Conservation (phyloP, 805 yeast species). For the Peterozyma toletana region DNA sequence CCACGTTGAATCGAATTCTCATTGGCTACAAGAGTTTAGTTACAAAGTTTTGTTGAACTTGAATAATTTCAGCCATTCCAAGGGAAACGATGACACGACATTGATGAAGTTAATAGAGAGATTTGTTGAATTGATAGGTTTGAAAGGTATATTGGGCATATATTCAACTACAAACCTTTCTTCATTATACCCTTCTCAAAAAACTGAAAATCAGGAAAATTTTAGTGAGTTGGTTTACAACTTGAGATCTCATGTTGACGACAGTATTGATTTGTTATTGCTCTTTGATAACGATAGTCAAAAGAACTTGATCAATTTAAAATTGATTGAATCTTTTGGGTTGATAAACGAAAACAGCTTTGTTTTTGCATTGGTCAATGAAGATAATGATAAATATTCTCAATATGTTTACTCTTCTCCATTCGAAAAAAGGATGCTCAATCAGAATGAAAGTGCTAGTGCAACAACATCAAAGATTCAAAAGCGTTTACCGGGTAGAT, state of each 20-base stretch:
- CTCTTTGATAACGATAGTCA: slow-evolving; percentile 29
- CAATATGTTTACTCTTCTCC: slow-evolving; percentile 27
- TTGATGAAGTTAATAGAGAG: slow-evolving; percentile 9
- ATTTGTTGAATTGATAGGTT: background rate
- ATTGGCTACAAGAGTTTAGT: slow-evolving; percentile 21
- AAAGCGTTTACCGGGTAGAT: slow-evolving; percentile 18
- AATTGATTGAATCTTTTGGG: slow-evolving; percentile 28
- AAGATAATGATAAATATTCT: slow-evolving; percentile 22
- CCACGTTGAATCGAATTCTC: slow-evolving; percentile 19
- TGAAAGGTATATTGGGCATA: background rate
- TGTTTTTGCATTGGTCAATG: slow-evolving; percentile 24
- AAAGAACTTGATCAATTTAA: slow-evolving; percentile 28
- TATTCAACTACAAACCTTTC: too few relatives aligned
- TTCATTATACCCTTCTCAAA: slow-evolving; percentile 23
- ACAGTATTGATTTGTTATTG: slow-evolving; percentile 25
- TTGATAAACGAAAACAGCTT: slow-evolving; percentile 29
- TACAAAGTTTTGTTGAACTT: slow-evolving; percentile 28
- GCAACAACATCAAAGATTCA: slow-evolving; percentile 3
- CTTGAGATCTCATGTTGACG: slow-evolving; percentile 14
- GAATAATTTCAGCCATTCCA: slow-evolving; percentile 18
- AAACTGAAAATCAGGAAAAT: slow-evolving; percentile 14
- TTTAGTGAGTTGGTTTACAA: slow-evolving; percentile 22
- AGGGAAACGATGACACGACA: slow-evolving; percentile 25
- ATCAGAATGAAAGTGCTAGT: slow-evolving; percentile 15
- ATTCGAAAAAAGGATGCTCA: slow-evolving; percentile 22